A percentile compares a stretch with the other conserved stretches of the same genome.
Evolutionary conservation across 225 moss, liverwort and hornwort species (phyloP).

Genomic region (Neckera pumila): DNA sequence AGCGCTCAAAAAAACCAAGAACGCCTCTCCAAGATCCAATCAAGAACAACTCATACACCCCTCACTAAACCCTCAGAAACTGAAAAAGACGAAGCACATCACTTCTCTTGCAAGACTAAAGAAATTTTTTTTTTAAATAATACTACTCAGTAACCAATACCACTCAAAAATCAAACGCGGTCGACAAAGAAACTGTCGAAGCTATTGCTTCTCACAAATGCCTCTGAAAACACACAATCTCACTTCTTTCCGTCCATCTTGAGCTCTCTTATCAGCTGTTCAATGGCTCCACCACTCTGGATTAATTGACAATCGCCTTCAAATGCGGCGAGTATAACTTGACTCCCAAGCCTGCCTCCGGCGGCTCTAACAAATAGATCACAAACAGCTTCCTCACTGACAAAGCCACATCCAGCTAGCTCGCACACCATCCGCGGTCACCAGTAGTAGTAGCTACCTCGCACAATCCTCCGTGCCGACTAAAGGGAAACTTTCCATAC

Average conservation of each 20-base stretch:
- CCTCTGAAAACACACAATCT: neutral
- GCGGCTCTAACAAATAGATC: neutral
- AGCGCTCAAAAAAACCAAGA: neutral
- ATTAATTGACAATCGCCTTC: neutral
- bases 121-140: neutral
- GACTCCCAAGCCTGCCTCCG: neutral
- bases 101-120: neutral
- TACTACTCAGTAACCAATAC: neutral
- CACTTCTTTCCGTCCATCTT: neutral
- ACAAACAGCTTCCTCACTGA: neutral
- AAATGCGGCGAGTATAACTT: neutral
- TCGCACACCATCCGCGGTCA: neutral
- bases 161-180: neutral
- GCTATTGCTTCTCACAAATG: neutral
- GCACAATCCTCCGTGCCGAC: neutral
- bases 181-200: neutral
- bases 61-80: neutral
- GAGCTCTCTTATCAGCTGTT: neutral
- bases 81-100: neutral
- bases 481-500: neutral
- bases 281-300: neutral
- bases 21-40: neutral
- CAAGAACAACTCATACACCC: neutral
- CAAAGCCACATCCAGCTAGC: neutral
- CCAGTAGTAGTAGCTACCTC: neutral